These are phyloP conservation scores for Steccherinum ochraceum DNA, from an alignment of 768 basidiomycete species.

Conservation along the genomic window DNA sequence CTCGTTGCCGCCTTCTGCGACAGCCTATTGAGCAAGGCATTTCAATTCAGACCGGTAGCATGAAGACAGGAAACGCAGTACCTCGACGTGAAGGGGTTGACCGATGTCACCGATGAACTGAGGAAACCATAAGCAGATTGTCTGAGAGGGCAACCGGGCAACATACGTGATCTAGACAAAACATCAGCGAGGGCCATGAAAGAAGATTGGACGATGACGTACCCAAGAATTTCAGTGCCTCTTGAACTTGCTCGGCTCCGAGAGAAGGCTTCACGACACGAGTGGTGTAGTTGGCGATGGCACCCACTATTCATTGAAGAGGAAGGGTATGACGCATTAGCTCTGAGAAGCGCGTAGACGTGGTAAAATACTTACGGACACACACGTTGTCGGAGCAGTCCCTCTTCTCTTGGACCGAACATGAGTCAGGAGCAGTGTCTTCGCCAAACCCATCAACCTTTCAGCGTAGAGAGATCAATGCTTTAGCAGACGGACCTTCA, in stretches of 20 bases:
- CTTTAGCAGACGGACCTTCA: conserved; percentile 22
- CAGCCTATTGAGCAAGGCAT: conserved; percentile 9
- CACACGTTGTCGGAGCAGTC: conserved; percentile 35
- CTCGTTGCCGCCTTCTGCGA: conserved; percentile 23
- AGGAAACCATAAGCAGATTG: not conserved
- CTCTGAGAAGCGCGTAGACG: no score
- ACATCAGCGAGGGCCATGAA: not conserved
- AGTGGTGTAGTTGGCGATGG: conserved; percentile 52
- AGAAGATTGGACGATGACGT: conserved; percentile 1
- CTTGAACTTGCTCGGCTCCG: conserved; percentile 35
- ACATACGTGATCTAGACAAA: conserved; percentile 9
- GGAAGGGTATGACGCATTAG: no score
- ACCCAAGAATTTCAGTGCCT: conserved; percentile 48
- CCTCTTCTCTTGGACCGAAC: conserved; percentile 40
- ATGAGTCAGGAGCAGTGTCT: conserved; percentile 40
- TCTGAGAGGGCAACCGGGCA: not conserved
- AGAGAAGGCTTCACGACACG: conserved; percentile 39
- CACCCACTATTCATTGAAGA: conserved; percentile 33
- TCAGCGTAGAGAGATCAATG: no score
- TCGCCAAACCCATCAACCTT: conserved; percentile 8
- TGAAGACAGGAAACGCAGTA: not conserved
- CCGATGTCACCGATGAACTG: conserved; percentile 24
- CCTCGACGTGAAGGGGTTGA: conserved; percentile 23
- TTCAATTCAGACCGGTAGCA: not conserved
- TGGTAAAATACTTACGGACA: conserved; percentile 18